Evolutionary conservation across 805 yeast genomes (phyloP).

Genomic region (Suhomyces kilbournensis): DNA sequence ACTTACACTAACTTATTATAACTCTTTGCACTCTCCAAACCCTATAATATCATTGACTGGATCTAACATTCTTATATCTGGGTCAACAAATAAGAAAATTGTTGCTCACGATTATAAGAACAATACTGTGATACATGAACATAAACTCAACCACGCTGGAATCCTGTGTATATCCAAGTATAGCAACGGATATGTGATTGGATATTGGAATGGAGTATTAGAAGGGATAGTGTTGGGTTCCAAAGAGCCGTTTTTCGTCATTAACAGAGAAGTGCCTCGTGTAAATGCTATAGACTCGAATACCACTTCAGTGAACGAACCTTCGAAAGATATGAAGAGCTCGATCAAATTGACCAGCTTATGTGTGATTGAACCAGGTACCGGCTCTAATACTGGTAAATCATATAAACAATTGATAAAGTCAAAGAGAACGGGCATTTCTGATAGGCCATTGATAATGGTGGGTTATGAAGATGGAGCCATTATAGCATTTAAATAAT

Average conservation of each 20-base stretch:
- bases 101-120: conserved; percentile 20
- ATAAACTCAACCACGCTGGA: conserved; percentile 8
- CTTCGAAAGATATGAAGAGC: neutral
- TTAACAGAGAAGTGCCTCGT: conserved; percentile 6
- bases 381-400: neutral
- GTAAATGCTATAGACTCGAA: neutral
- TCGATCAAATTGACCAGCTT: conserved; percentile 8
- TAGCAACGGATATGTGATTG: conserved; percentile 23
- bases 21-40: conserved; percentile 47
- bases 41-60: conserved; percentile 48
- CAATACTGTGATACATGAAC: neutral
- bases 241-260: neutral
- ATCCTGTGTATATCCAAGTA: conserved; percentile 13
- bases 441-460: conserved; percentile 30
- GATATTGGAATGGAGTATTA: conserved; percentile 54
- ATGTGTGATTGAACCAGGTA: neutral
- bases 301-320: neutral
- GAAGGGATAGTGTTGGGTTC: conserved; percentile 13
- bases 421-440: conserved; percentile 11
- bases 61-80: conserved; percentile 33
- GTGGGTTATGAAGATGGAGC: conserved; percentile 58
- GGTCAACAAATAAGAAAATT: conserved; percentile 49
- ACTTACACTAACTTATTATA: conserved; percentile 16
- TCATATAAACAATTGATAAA: conserved; percentile 11
- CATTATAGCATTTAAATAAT: conserved; percentile 35